These are phyloP conservation scores for Myrica gale DNA, from an alignment of 306 rosid genomes.

Conservation along the genomic window DNA sequence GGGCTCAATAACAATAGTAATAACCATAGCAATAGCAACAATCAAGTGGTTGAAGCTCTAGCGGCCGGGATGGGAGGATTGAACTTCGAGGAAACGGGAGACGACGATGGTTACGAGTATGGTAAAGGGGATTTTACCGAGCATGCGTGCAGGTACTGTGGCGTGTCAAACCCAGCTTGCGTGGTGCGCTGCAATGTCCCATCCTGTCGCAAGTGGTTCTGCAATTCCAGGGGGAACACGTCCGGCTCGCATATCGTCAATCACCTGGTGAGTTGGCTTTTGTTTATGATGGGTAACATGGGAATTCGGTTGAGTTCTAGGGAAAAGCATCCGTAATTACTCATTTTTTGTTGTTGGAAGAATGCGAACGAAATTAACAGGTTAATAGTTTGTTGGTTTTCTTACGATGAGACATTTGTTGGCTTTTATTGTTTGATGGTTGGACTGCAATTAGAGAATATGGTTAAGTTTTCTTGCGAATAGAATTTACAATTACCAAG, in stretches of 20 bases:
- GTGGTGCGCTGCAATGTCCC: constrained; percentile 99
- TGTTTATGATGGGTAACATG: neutral
- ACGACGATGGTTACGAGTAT: constrained; percentile 74
- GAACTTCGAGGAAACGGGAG: constrained; percentile 93
- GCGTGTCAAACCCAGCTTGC: constrained; percentile 94
- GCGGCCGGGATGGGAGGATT: constrained; percentile 88
- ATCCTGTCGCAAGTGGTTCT: constrained; percentile 96
- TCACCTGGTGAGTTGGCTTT: constrained; percentile 69
- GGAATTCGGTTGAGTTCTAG: neutral
- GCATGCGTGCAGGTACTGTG: constrained; percentile 95
- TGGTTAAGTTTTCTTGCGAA: too few species aligned
- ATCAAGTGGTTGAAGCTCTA: constrained; percentile 74
- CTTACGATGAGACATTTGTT: neutral
- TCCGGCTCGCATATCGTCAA: constrained; percentile 98
- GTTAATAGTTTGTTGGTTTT: neutral
- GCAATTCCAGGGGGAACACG: constrained; percentile 85
- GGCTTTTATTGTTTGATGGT: too few species aligned
- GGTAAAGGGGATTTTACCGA: constrained; percentile 95
- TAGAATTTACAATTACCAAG: too few species aligned
- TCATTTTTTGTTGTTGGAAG: neutral
- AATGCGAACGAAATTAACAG: neutral
- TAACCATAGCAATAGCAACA: constrained; percentile 42
- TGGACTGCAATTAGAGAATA: too few species aligned
- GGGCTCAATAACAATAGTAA: neutral
- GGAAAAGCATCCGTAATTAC: neutral